phyloP scores from a whole-genome alignment of 345 rosid species.

The Eucalyptus sp. region DNA sequence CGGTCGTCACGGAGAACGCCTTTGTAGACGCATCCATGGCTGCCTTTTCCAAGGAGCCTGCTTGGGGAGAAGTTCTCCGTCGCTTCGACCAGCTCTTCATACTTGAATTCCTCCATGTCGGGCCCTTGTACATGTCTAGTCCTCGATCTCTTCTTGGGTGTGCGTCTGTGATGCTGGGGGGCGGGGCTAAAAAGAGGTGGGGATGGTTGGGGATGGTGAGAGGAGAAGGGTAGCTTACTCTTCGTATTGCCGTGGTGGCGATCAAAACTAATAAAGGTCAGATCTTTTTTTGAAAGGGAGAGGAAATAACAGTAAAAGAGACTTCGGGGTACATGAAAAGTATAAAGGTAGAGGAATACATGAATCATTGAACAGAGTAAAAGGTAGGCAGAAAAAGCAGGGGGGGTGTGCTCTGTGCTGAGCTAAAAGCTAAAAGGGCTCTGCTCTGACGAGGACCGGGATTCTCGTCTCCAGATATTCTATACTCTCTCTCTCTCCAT shows the following conservation, averaged over 20 bases:
- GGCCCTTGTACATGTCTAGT: not conserved
- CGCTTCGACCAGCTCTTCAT: slow-evolving; percentile 37
- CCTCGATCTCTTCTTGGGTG: not conserved
- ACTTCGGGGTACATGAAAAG: not conserved
- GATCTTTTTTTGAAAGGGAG: not conserved
- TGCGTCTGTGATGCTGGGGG: not conserved
- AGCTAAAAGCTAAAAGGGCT: not conserved
- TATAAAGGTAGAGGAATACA: not conserved
- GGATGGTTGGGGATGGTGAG: not conserved
- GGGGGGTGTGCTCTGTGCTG: not conserved
- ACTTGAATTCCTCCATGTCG: slow-evolving; percentile 23
- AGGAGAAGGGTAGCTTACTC: not conserved
- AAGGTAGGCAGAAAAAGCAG: slow-evolving; percentile 4
- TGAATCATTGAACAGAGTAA: slow-evolving; percentile 22
- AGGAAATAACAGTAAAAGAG: not conserved
- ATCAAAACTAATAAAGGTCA: not conserved
- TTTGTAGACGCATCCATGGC: slow-evolving; percentile 59
- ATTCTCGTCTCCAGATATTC: not conserved
- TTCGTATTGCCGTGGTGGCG: not conserved
- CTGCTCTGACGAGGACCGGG: not conserved
- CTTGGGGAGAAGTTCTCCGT: slow-evolving; percentile 46
- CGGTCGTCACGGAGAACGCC: slow-evolving; percentile 11
- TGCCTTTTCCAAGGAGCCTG: slow-evolving; percentile 60
- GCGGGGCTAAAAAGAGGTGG: not conserved
- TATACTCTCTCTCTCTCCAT: not conserved